These are phyloP conservation scores for Arthrobotrys pseudoclavata DNA, from an alignment of 2,329 filamentous ascomycete genomes.

Conservation along the genomic window DNA sequence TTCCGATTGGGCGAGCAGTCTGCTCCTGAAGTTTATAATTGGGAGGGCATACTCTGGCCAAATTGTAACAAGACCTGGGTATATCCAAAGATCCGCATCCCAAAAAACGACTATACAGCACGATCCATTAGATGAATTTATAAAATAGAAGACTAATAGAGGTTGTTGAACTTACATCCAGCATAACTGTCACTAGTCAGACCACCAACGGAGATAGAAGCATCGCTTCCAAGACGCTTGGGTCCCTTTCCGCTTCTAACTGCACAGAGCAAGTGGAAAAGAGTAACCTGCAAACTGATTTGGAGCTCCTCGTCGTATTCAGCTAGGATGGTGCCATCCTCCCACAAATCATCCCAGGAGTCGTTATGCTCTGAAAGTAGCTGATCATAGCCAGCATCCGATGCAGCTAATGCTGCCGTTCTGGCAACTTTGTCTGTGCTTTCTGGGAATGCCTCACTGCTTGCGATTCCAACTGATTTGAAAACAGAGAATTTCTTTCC, in stretches of 20 bases:
- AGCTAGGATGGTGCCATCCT: constrained; percentile 73
- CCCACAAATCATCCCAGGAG: constrained; percentile 75
- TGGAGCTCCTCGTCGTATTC: constrained; percentile 68
- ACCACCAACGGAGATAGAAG: constrained; percentile 78
- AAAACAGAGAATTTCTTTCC: constrained; percentile 72
- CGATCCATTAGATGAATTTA: constrained; percentile 3
- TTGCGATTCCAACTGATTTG: constrained; percentile 79
- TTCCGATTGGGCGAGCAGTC: constrained; percentile 73
- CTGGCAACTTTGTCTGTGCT: constrained; percentile 68
- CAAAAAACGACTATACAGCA: constrained; percentile 70
- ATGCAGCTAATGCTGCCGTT: constrained; percentile 70
- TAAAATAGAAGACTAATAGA: neutral
- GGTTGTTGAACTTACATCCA: constrained; percentile 66
- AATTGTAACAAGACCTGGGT: constrained; percentile 75
- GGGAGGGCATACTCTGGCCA: constrained; percentile 75
- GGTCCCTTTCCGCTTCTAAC: constrained; percentile 68
- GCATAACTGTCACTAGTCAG: constrained; percentile 77
- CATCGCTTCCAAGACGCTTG: constrained; percentile 71
- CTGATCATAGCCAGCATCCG: constrained; percentile 71
- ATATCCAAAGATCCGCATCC: constrained; percentile 78
- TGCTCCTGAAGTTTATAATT: constrained; percentile 75
- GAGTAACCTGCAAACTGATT: constrained; percentile 71
- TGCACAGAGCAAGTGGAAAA: constrained; percentile 73
- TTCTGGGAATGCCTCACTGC: constrained; percentile 75
- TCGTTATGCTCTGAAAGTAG: constrained; percentile 72